Base-by-base conservation (phyloP, 78 protist genomes). In the Diacronema lutheri region DNA sequence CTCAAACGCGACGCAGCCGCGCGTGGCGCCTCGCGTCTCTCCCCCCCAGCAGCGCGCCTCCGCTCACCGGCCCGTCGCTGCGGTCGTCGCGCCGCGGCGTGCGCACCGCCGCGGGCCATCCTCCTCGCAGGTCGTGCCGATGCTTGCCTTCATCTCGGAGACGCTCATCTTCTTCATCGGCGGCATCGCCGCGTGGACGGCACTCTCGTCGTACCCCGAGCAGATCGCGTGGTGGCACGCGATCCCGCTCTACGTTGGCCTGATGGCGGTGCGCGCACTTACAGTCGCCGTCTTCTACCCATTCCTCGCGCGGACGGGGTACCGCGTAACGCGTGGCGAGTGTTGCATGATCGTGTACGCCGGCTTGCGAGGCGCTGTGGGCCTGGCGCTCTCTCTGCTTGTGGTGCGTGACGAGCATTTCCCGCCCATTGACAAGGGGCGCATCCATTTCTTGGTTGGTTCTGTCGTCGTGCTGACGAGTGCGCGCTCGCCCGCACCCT, bases 331-430 rank as follows among this genome's bases (percentile, higher is more conserved):
- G 58, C 60, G 5, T 68, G 0, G 19, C 14, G 58, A 77, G 26
- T 76, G 25, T 7, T 25, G n/a, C 16, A 58, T 88, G 16, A 0
- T 26, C 38, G 0, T 41, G 16, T 85, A 23, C 20, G 94, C 92
- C 33, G 94, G 92, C 25, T 85, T 92, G 33, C 81, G 94, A 23
- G 94, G 94, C 38, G 94, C 90, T 25, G 86, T 92, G 38, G 86
- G 85, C 26, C 85, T 89, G 26, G 89, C 92, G 26, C 84, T 92
- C n/a, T 92, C 87, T 35, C 85, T 92, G 13, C 7, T 83, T 56
- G 79, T 86, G 35, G 46, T 31, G 46, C 84, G 35, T 4, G 79
- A 72, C 58, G 37, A 72, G 29, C n/a, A 13, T 6, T 9, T 44
- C 50, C 50, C 50, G 50, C 50, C 16, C 50, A 7, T 7, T 7